Base-by-base conservation (phyloP, 2,329 filamentous ascomycete species). In the Talaromyces sp. region DNA sequence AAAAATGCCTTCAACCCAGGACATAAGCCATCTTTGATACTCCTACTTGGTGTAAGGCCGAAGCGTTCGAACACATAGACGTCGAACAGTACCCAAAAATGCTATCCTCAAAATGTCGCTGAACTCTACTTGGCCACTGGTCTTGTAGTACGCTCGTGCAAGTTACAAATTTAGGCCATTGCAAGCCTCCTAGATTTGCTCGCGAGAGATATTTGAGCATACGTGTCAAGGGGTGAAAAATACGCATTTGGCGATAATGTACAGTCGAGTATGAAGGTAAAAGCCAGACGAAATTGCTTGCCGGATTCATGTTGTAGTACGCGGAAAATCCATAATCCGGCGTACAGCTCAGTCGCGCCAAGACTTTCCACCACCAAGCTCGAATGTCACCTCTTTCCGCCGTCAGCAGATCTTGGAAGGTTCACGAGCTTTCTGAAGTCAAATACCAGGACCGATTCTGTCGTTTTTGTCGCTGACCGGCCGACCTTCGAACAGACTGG, bases 301-400 rank as follows among this genome's bases (percentile, higher is more conserved):
- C 54, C 35, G 12, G 35, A 56, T 39, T 39, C 52, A n/a, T 57
- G n/a, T 14, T 14, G 25, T 16, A 14, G n/a, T 33, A 9, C 1
- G 21, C 54, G 54, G 54, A 57, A 57, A 25, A 57, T 57, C 54
- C 16, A 42, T 57, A 42, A 57, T 57, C 54, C 54, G 54, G 23
- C 12, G 0, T 23, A 57, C 54, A 57, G 21, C 54, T 57, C 37
- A 39, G 12, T 42, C 54, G 33, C 54, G 54, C 54, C 54, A 57
- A 57, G 54, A 54, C 54, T 9, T 40, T 39, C 25, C 52, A 55
- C 52, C 35, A 57, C 37, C 54, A 42, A 56, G 54, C 54, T 57
- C 35, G 37, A n/a, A 31, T 42, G 54, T 42, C 54, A 57, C 14
- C 54, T 39, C 54, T 42, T 28, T 42, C 54, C 54, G 35, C 31